These are phyloP conservation scores for Pyricularia grisea DNA, from an alignment of 2,329 filamentous ascomycete genomes.

Conservation along the genomic window DNA sequence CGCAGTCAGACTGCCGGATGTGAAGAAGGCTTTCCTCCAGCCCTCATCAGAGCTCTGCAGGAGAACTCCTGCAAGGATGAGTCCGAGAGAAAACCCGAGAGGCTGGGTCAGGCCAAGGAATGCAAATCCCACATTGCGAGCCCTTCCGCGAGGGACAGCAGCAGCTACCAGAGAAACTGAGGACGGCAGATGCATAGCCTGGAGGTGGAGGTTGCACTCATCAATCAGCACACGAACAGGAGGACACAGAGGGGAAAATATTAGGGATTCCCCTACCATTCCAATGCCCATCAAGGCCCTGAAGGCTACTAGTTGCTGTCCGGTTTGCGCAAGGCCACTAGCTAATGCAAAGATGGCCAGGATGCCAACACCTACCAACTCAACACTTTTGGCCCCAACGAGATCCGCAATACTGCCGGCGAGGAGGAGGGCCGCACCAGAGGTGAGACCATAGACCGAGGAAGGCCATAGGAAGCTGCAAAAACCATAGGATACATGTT, in stretches of 20 bases:
- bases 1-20: conserved; percentile 24
- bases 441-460: conserved; percentile 24
- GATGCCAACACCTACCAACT: conserved; percentile 22
- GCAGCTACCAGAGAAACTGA: conserved; percentile 24
- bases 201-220: neutral
- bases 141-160: conserved; percentile 19
- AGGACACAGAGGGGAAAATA: neutral
- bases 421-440: conserved; percentile 25
- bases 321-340: conserved; percentile 18
- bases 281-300: conserved; percentile 30
- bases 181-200: conserved; percentile 23
- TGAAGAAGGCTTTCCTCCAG: conserved; percentile 38
- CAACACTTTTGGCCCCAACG: conserved; percentile 21
- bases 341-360: conserved; percentile 21
- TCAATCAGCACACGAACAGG: neutral
- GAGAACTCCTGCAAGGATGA: conserved; percentile 39
- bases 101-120: conserved; percentile 35
- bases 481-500: neutral
- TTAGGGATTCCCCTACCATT: conserved; percentile 2
- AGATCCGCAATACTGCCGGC: conserved; percentile 28
- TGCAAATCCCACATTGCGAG: conserved; percentile 30
- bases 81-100: conserved; percentile 38
- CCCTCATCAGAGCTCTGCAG: conserved; percentile 28
- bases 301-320: conserved; percentile 25
- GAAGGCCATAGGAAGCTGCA: conserved; percentile 19